Evolutionary conservation across 495 filamentous ascomycete genomes (phyloP).

Genomic region (Podospora fimiseda): DNA sequence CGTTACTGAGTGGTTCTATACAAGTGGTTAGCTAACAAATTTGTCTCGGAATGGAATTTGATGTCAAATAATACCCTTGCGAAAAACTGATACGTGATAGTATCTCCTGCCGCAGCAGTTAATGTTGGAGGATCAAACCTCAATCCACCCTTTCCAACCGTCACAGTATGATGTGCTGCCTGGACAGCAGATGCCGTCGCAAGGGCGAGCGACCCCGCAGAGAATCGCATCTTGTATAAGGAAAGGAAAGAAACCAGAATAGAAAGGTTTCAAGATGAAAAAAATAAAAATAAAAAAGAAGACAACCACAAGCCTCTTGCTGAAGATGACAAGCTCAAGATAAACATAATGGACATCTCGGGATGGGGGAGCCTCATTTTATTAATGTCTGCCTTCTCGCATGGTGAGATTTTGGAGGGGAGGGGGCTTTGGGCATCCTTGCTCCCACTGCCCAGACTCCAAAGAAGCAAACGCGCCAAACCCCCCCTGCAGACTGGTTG

Average conservation of each 20-base stretch:
- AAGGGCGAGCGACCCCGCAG: slow-evolving; percentile 21
- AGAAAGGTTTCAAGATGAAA: no score
- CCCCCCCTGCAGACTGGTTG: background rate
- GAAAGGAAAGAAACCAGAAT: no score
- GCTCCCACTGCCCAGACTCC: no score
- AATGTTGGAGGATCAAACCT: slow-evolving; percentile 31
- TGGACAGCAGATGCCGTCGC: slow-evolving; percentile 21
- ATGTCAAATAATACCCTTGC: slow-evolving; percentile 30
- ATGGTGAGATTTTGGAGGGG: background rate
- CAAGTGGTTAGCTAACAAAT: slow-evolving; percentile 1
- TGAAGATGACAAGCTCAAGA: no score
- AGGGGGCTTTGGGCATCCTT: background rate
- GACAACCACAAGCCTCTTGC: no score
- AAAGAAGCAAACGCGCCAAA: background rate
- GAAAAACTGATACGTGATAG: slow-evolving; percentile 56
- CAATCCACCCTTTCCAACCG: slow-evolving; percentile 33
- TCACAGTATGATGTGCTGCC: slow-evolving; percentile 28
- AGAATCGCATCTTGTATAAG: slow-evolving; percentile 24
- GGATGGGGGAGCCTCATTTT: background rate
- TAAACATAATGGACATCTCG: no score
- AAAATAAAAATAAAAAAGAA: background rate
- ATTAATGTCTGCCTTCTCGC: background rate
- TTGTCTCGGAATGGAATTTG: background rate
- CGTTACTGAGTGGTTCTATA: slow-evolving; percentile 54
- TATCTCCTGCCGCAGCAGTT: slow-evolving; percentile 34